phyloP scores from a whole-genome alignment of 768 basidiomycete genomes.

The Pulveroboletus sp. region DNA sequence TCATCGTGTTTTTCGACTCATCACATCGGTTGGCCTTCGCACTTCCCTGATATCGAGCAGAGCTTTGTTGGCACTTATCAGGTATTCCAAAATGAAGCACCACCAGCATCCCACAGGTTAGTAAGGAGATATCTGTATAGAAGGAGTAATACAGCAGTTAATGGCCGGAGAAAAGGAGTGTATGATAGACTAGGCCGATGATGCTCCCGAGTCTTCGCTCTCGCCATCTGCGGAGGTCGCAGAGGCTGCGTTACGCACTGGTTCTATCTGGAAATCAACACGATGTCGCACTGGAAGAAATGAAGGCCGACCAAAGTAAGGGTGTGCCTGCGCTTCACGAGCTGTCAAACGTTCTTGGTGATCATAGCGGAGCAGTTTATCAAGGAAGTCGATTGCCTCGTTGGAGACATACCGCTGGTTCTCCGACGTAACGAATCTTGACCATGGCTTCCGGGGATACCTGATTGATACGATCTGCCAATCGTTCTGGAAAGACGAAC shows the following conservation, averaged over 20 bases:
- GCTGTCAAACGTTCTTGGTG: conserved; percentile 97
- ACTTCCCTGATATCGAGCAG: conserved; percentile 1
- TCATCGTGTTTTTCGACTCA: background rate
- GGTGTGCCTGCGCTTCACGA: conserved; percentile 84
- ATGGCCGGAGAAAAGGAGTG: conserved; percentile 24
- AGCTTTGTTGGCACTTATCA: conserved; percentile 20
- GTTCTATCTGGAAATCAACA: conserved; percentile 45
- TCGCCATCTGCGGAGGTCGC: conserved; percentile 53
- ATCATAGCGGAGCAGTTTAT: conserved; percentile 93
- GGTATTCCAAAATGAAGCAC: conserved; percentile 13
- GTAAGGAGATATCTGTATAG: conserved; percentile 31
- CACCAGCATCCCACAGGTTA: conserved; percentile 21
- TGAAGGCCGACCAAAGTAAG: conserved; percentile 75
- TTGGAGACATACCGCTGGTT: conserved; percentile 96
- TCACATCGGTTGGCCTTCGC: background rate
- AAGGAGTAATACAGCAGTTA: conserved; percentile 32
- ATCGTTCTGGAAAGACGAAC: conserved; percentile 6
- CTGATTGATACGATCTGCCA: conserved; percentile 33
- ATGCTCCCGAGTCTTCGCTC: conserved; percentile 47
- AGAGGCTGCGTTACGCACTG: conserved; percentile 50
- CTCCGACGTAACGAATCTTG: conserved; percentile 90
- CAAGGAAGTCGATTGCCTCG: conserved; percentile 93
- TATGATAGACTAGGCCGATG: conserved; percentile 29
- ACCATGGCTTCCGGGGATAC: conserved; percentile 94
- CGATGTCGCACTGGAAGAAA: conserved; percentile 10